Base-by-base conservation (phyloP, 2,329 filamentous ascomycete species). In the Endocalyx cinctus region DNA sequence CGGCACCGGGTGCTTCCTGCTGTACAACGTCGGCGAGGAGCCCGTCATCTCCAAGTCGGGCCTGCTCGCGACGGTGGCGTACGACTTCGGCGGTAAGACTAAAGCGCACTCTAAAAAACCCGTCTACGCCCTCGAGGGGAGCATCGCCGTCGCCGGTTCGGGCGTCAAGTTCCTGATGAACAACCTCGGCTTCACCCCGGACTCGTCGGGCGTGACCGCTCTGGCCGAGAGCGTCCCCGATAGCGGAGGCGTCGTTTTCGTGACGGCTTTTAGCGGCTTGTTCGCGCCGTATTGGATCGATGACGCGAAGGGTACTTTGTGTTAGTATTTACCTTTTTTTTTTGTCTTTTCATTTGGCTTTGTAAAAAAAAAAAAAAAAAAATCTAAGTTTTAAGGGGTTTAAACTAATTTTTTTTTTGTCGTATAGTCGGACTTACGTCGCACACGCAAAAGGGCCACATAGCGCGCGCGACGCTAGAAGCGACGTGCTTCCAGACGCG, bases 231-330 rank as follows among this genome's bases (percentile, higher is more conserved):
- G 64, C 0, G 73, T 78, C 6, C 48, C 64, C 3, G 83, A 94
- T 58, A 94, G 84, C 41, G 88, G 87, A 35, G 88, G 88, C 6
- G 82, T 88, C 34, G 77, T 89, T 13, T 81, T 95, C 50, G 88
- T 95, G 39, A 94, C 88, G 3, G 88, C 88, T 2, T 95, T 95
- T 57, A 88, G 83, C 58, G 88, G 88, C 34, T 72, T 95, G 3
- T 94, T 94, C 56, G 88, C 88, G 1, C 88, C 88, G 0, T 94
- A 95, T 61, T 95, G 88, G 88, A 90, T 94, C 41, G 87, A 94
- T 55, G 86, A 94, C 62, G 87, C 87, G 14, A 84, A 88, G 58
- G 88, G 88, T 38, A 94, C 88, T 5, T 78, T 92, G 35, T 89
- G 75, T 80, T 66, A 63, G 73, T 66, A 17, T 10, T 28, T 33